Evolutionary conservation across 768 basidiomycete genomes (phyloP), one percentile per base, ranked within the genome.

Genomic region (Kwoniella botswanensis): DNA sequence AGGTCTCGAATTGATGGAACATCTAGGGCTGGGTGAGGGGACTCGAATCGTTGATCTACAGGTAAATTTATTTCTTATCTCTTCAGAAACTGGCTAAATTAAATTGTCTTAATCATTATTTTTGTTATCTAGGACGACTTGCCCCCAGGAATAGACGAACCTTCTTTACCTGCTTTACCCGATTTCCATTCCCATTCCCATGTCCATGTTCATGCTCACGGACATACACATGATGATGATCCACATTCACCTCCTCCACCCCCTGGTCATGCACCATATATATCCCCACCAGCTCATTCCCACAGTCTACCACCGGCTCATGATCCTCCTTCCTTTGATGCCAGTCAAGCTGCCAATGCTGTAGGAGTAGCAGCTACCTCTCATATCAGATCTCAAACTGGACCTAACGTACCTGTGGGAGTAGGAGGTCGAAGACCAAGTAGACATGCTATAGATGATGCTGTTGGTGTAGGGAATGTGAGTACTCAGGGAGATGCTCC

Each of bases 71-170:
- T 12, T 29, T 42, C 22, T 9, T 43, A 35, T 26, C 18, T 61
- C 35, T n/a, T 61, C 29, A 17, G 35, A 13, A 29, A 57, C 10
- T 35, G 35, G 50, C 21, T 15, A 52, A 52, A 21, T 21, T 52
- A 52, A 13, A 52, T 15, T 52, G 17, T 52, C 35, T 35, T 35
- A 6, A 35, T 15, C 50, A 52, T 17, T 52, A 21, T 52, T 24
- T 11, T 22, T 24, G 54, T 11, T 11, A 22, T 29, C 43, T 44
- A 82, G 75, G 82, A 80, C 53, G 82, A 83, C 63, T 76, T 83
- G n/a, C 82, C 82, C 50, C 82, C 82, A 6, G 79, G 81, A 5
- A 82, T 83, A 22, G 82, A 83, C 63, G 82, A 83, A 66, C 82
- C 82, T 12, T 82, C 81, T 13, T 71, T 83, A 7, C 82, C 82